Evolutionary conservation across 257 asterid genomes (phyloP).

Genomic region (Thymus mandschuricus): DNA sequence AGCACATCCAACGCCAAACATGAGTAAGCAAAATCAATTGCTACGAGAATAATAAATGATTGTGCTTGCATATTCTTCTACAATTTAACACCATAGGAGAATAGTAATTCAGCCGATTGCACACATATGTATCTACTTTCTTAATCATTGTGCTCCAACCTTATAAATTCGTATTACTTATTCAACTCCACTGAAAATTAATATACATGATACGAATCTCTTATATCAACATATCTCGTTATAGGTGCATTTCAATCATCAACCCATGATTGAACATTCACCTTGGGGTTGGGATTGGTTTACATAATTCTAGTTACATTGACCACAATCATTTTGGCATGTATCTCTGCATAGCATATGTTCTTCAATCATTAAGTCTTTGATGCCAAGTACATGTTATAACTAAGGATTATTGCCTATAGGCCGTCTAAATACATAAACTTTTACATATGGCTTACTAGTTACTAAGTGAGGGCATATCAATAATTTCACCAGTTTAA

Average conservation of each 20-base stretch:
- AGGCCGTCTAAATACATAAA: not conserved
- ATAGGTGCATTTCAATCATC: conserved; percentile 4
- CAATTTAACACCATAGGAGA: conserved; percentile 11
- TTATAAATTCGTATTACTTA: not conserved
- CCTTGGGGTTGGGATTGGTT: not conserved
- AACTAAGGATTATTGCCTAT: not conserved
- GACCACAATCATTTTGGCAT: not conserved
- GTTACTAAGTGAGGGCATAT: not conserved
- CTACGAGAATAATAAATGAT: not conserved
- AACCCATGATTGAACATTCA: not conserved
- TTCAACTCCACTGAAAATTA: conserved; percentile 18
- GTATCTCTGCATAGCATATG: not conserved
- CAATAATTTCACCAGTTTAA: not conserved
- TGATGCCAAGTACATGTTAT: not conserved
- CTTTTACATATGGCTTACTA: not conserved
- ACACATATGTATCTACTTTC: conserved; percentile 17
- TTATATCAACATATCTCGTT: not conserved
- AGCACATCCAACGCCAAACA: conserved; percentile 11
- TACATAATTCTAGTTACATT: not conserved
- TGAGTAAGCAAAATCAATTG: conserved; percentile 15
- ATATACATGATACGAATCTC: not conserved
- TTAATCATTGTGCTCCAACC: conserved; percentile 9
- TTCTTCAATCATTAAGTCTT: not conserved
- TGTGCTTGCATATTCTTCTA: not conserved
- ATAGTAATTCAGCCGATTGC: conserved; percentile 1